Conservation (phyloP, 176 grass and related monocot species). For the Urochloa ruziziensis region DNA sequence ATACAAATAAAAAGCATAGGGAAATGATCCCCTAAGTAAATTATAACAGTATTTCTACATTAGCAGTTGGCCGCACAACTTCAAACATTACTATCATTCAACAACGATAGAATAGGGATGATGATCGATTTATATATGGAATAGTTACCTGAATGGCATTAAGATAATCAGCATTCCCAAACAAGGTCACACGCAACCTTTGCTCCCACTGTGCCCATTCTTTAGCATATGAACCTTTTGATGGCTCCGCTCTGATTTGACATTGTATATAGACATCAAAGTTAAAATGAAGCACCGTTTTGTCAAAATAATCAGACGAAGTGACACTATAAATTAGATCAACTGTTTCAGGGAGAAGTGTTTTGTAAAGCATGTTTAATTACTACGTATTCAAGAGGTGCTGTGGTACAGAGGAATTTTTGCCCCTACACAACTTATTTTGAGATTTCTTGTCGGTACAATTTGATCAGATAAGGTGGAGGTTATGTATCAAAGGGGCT, state of each 20-base stretch:
- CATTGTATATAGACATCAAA: constrained; percentile 23
- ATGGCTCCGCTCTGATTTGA: constrained; percentile 74
- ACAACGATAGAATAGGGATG: neutral
- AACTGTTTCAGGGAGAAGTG: neutral
- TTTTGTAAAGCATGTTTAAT: neutral
- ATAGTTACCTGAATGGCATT: constrained; percentile 83
- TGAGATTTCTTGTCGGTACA: neutral
- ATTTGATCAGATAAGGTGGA: neutral
- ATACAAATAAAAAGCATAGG: neutral
- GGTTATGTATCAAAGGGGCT: neutral
- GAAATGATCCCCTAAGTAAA: neutral
- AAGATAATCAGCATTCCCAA: constrained; percentile 72
- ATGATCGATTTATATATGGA: constrained; percentile 7
- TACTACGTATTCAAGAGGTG: neutral
- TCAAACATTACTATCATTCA: neutral
- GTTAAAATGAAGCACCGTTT: neutral
- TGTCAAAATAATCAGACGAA: neutral
- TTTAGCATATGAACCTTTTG: constrained; percentile 87
- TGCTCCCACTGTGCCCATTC: constrained; percentile 90
- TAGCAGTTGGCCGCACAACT: neutral
- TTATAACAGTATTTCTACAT: neutral
- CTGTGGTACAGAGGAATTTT: neutral
- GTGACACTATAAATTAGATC: neutral
- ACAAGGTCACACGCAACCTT: constrained; percentile 56
- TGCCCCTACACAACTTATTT: neutral